Conservation (phyloP, 495 filamentous ascomycete genomes). For the Penicillium pancosmium region DNA sequence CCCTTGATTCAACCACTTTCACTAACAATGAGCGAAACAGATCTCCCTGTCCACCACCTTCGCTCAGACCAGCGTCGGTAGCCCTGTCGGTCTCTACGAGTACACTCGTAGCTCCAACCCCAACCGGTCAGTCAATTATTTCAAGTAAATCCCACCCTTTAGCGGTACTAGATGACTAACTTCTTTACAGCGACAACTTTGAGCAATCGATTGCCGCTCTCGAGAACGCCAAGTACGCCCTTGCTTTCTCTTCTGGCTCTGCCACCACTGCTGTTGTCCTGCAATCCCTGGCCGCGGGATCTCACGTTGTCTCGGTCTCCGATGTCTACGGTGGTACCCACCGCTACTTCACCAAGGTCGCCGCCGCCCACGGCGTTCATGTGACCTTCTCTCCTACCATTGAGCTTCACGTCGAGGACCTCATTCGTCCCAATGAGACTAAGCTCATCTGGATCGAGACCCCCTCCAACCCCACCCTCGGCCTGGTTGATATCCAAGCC, state of each 20-base stretch:
- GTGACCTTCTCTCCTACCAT: constrained; percentile 93
- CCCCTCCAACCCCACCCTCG: constrained; percentile 90
- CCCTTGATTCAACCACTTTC: not conserved
- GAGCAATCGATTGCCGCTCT: constrained; percentile 88
- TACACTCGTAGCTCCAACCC: constrained; percentile 92
- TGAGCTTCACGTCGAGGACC: constrained; percentile 77
- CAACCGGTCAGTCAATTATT: constrained; percentile 60
- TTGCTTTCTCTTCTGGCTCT: constrained; percentile 94
- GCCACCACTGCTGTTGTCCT: constrained; percentile 92
- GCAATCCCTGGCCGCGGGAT: constrained; percentile 88
- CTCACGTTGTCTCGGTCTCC: constrained; percentile 92
- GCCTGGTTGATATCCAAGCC: constrained; percentile 86
- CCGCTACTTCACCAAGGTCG: constrained; percentile 98
- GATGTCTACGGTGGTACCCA: constrained; percentile 98
- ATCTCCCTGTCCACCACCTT: constrained; percentile 97
- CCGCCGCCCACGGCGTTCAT: constrained; percentile 87
- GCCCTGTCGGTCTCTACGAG: constrained; percentile 84
- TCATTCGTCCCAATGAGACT: constrained; percentile 81
- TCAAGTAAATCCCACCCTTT: not conserved
- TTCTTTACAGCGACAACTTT: constrained; percentile 72
- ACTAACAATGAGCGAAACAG: constrained; percentile 38
- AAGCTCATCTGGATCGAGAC: constrained; percentile 98
- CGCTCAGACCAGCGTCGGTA: constrained; percentile 80
- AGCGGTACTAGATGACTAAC: not conserved
- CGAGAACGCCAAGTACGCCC: constrained; percentile 88